Percentiles rank a stretch among this genome's conserved stretches.
phyloP scores from a whole-genome alignment of 176 grass and related monocot genomes.

The Juncus effusus region DNA sequence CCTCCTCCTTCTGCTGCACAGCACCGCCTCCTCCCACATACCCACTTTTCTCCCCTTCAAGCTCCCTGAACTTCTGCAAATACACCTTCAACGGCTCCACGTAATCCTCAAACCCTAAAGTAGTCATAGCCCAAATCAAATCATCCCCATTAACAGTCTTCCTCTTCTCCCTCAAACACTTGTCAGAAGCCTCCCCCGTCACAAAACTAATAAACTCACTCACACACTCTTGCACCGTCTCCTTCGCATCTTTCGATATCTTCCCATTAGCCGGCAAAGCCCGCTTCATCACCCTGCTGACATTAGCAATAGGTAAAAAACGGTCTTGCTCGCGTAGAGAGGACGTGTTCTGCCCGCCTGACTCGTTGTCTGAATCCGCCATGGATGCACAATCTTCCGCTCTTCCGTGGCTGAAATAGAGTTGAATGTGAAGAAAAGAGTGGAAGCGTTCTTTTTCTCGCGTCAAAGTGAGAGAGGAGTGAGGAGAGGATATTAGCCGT shows the following conservation, averaged over 20 bases:
- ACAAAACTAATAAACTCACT: slow-evolving; percentile 98
- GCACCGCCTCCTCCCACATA: slow-evolving; percentile 31
- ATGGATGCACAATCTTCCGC: slow-evolving; percentile 22
- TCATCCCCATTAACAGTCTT: slow-evolving; percentile 99
- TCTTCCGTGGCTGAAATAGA: slow-evolving; percentile 3
- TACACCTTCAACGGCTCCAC: slow-evolving; percentile 90
- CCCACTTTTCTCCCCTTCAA: slow-evolving; percentile 69
- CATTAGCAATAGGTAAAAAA: slow-evolving; percentile 93
- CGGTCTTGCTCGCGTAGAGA: slow-evolving; percentile 78
- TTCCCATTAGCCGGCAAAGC: slow-evolving; percentile 87
- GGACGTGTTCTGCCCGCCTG: slow-evolving; percentile 43
- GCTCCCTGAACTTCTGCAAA: slow-evolving; percentile 87
- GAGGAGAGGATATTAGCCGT: slow-evolving; percentile 5
- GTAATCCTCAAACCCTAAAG: slow-evolving; percentile 95
- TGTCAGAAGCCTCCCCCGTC: slow-evolving; percentile 95
- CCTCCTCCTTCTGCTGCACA: background rate
- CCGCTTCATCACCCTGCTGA: slow-evolving; percentile 98
- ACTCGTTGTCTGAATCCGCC: slow-evolving; percentile 91
- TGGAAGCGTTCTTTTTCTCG: background rate
- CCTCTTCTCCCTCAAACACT: slow-evolving; percentile 95
- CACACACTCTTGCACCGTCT: slow-evolving; percentile 99
- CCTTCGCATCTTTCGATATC: slow-evolving; percentile 96
- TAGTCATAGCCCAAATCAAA: slow-evolving; percentile 94
- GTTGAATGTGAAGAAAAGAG: slow-evolving; percentile 7
- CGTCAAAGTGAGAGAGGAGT: background rate